phyloP scores from a whole-genome alignment of 345 rosid species.

The Euphorbia peplus region DNA sequence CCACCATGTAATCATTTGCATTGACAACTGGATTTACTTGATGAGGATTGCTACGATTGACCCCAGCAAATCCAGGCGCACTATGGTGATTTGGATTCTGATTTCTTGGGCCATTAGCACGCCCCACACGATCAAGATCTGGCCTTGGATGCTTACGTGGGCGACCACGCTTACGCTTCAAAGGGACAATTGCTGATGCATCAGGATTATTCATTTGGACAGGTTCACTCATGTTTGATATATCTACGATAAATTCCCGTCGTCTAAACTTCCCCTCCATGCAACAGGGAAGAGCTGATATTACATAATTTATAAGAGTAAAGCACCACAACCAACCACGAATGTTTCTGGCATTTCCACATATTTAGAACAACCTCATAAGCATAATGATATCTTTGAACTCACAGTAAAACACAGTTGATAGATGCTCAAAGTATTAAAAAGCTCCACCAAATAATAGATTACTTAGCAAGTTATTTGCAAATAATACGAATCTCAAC shows the following conservation, averaged over 20 bases:
- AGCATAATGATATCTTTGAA: background rate
- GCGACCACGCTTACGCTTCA: conserved; percentile 83
- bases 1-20: conserved; percentile 47
- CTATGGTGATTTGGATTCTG: conserved; percentile 23
- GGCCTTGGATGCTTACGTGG: conserved; percentile 63
- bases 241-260: background rate
- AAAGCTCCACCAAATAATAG: background rate
- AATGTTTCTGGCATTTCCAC: no score
- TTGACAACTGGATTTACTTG: conserved; percentile 28
- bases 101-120: conserved; percentile 20
- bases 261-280: conserved; percentile 19
- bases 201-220: conserved; percentile 38
- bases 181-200: conserved; percentile 39
- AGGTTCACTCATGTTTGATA: conserved; percentile 44
- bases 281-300: conserved; percentile 8
- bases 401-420: background rate
- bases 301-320: conserved; percentile 10
- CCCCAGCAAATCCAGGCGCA: conserved; percentile 33
- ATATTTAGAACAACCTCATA: background rate
- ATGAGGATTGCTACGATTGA: conserved; percentile 33
- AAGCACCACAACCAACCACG: background rate
- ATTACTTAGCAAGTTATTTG: background rate
- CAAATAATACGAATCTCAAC: background rate
- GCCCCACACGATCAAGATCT: conserved; percentile 19
- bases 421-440: background rate